phyloP scores from a whole-genome alignment of 805 yeast genomes.

The Nakazawaea ernobii region DNA sequence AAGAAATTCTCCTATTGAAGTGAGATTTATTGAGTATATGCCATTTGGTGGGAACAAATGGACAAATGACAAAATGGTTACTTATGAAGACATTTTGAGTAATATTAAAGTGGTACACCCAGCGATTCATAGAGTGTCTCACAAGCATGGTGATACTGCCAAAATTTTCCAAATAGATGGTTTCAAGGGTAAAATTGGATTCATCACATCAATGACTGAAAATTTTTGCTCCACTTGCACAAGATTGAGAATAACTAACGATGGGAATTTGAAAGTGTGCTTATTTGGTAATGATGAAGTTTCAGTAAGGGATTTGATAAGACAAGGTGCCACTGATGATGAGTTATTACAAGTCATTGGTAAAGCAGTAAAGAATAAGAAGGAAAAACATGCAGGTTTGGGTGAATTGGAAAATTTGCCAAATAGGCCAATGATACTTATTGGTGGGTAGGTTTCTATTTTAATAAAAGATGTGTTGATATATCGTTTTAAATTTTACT shows the following conservation, averaged over 20 bases:
- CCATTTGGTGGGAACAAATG: constrained; percentile 54
- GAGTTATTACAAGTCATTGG: constrained; percentile 35
- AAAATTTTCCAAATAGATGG: constrained; percentile 38
- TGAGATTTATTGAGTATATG: constrained; percentile 53
- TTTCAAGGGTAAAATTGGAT: constrained; percentile 40
- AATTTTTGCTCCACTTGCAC: constrained; percentile 48
- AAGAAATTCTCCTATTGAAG: constrained; percentile 33
- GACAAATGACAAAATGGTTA: constrained; percentile 38
- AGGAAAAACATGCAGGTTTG: constrained; percentile 46
- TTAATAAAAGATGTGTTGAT: background rate
- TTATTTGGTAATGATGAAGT: constrained; percentile 48
- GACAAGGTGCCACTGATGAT: constrained; percentile 29
- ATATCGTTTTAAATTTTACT: background rate
- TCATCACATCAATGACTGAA: constrained; percentile 51
- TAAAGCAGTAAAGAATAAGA: constrained; percentile 38
- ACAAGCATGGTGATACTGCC: constrained; percentile 42
- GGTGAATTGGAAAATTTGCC: constrained; percentile 39
- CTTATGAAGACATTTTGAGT: constrained; percentile 36
- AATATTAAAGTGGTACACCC: constrained; percentile 28
- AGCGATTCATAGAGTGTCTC: constrained; percentile 16
- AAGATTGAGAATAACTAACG: constrained; percentile 44
- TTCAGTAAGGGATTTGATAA: constrained; percentile 37
- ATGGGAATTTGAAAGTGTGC: constrained; percentile 51
- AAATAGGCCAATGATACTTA: constrained; percentile 51
- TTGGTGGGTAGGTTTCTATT: constrained; percentile 38